Evolutionary conservation across 306 rosid species (phyloP).

Genomic region (Malus sieversii): DNA sequence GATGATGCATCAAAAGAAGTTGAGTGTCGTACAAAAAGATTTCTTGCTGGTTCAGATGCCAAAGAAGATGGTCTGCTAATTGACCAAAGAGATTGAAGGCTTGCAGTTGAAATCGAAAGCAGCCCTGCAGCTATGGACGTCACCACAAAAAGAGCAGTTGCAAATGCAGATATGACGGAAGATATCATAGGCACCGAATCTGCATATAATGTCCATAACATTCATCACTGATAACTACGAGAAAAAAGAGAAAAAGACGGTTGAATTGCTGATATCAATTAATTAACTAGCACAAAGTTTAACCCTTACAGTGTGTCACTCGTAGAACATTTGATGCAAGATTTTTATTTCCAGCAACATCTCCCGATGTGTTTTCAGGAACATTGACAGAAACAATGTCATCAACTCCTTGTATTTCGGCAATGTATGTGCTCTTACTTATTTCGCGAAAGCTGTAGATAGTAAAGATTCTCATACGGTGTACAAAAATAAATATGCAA

Average conservation of each 20-base stretch:
- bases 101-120: conserved; percentile 74
- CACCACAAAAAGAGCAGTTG: conserved; percentile 52
- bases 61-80: conserved; percentile 44
- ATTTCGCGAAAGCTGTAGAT: conserved; percentile 50
- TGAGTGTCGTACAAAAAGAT: conserved; percentile 55
- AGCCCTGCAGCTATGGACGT: conserved; percentile 63
- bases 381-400: conserved; percentile 45
- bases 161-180: conserved; percentile 43
- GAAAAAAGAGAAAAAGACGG: not conserved
- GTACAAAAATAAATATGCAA: not conserved
- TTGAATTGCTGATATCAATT: not conserved
- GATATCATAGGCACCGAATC: conserved; percentile 60
- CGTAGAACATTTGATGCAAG: conserved; percentile 78
- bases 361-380: conserved; percentile 65
- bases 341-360: conserved; percentile 83
- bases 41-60: conserved; percentile 67
- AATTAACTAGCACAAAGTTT: conserved; percentile 1
- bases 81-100: conserved; percentile 59
- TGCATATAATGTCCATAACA: conserved; percentile 26
- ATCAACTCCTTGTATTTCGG: conserved; percentile 52
- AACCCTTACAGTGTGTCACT: conserved; percentile 84
- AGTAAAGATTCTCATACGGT: conserved; percentile 15
- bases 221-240: not conserved
- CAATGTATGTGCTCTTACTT: conserved; percentile 38
- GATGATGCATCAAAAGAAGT: conserved; percentile 4